Evolutionary conservation across 2,329 filamentous ascomycete genomes (phyloP).

Genomic region (Phaeosphaeriaceae sp.): DNA sequence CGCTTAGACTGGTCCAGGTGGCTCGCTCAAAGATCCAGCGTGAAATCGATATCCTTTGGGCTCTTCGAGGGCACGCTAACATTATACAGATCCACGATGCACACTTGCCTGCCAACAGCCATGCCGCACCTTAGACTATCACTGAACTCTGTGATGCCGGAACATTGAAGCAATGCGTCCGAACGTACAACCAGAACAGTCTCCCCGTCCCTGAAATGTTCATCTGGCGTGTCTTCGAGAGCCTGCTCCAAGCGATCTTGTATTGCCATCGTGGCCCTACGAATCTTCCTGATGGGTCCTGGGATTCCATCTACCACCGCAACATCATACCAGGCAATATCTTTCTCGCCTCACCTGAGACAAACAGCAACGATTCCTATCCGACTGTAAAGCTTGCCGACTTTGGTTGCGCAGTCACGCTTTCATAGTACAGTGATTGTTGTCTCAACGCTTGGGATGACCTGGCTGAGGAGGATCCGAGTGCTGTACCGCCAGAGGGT

Average conservation of each 20-base stretch:
- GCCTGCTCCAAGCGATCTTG: background rate
- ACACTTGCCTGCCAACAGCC: background rate
- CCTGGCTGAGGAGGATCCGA: too few species aligned
- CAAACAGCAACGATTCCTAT: background rate
- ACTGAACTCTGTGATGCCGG: background rate
- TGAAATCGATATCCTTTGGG: background rate
- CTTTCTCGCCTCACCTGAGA: background rate
- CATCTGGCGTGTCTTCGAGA: background rate
- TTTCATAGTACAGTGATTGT: too few species aligned
- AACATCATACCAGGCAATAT: background rate
- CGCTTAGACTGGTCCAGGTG: too few species aligned
- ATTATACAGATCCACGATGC: background rate
- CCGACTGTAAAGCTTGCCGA: background rate
- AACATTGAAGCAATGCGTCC: background rate
- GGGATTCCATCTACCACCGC: background rate
- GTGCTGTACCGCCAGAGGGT: too few species aligned
- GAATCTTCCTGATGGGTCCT: background rate
- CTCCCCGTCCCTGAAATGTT: background rate
- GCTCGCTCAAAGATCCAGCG: too few species aligned
- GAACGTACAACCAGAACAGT: too few species aligned
- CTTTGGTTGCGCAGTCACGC: slow-evolving; percentile 1
- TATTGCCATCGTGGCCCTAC: background rate
- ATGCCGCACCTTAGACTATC: background rate
- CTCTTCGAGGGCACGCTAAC: background rate
- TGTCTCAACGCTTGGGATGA: too few species aligned